These are phyloP conservation scores for Saccharomycopsis olivae DNA, from an alignment of 805 yeast genomes.

Conservation along the genomic window DNA sequence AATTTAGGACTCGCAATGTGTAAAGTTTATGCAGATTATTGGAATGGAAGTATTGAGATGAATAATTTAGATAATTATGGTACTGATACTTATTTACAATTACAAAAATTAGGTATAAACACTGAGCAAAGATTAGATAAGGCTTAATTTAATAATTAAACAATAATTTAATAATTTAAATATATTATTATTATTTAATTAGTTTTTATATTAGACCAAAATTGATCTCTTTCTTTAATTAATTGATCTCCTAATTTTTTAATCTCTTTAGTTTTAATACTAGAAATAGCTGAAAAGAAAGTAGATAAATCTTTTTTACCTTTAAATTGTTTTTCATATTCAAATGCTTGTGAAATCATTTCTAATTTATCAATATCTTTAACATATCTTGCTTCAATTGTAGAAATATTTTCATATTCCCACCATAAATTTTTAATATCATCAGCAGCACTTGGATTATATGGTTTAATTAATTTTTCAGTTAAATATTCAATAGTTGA, in stretches of 20 bases:
- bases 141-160: constrained; percentile 40
- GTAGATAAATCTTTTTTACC: constrained; percentile 41
- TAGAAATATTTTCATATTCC: constrained; percentile 79
- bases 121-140: constrained; percentile 61
- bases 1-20: constrained; percentile 92
- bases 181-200: too few relatives aligned
- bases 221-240: constrained; percentile 22
- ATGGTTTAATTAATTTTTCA: constrained; percentile 46
- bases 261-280: constrained; percentile 65
- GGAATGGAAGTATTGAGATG: constrained; percentile 87
- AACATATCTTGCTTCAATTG: constrained; percentile 77
- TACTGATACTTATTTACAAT: constrained; percentile 71
- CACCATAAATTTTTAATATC: constrained; percentile 69
- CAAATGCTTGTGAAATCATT: constrained; percentile 70
- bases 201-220: too few relatives aligned
- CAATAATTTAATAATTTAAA: too few relatives aligned
- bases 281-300: constrained; percentile 50
- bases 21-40: constrained; percentile 85
- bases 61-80: constrained; percentile 87
- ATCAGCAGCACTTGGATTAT: constrained; percentile 48
- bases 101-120: constrained; percentile 68
- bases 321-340: constrained; percentile 63
- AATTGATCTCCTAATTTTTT: constrained; percentile 56
- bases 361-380: constrained; percentile 93
- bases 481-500: constrained; percentile 60